phyloP scores from a whole-genome alignment of 2,329 filamentous ascomycete genomes.

The Emericellopsis cladophorae region DNA sequence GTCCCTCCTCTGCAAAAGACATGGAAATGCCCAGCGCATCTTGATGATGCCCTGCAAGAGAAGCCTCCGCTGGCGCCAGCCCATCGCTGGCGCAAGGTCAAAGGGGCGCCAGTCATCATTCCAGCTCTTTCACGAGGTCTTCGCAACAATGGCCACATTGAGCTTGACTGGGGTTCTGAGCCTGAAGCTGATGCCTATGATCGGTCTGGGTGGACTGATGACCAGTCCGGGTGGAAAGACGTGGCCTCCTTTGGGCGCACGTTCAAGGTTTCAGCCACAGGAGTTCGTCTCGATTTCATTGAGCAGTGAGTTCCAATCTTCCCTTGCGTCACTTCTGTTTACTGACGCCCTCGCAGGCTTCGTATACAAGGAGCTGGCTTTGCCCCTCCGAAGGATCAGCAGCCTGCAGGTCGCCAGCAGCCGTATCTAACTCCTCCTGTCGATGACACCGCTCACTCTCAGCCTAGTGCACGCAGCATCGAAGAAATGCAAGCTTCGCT shows the following conservation, averaged over 20 bases:
- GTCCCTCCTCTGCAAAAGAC: conserved; percentile 63
- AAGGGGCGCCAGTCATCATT: conserved; percentile 35
- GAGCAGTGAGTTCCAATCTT: conserved; percentile 32
- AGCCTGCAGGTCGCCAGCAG: conserved; percentile 11
- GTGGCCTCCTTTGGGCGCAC: conserved; percentile 49
- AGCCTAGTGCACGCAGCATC: conserved; percentile 28
- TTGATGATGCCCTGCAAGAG: conserved; percentile 58
- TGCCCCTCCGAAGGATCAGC: conserved; percentile 15
- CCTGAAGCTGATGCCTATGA: conserved; percentile 37
- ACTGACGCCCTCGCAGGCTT: conserved; percentile 12
- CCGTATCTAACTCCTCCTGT: conserved; percentile 12
- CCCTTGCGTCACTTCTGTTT: conserved; percentile 1
- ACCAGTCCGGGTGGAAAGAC: conserved; percentile 42
- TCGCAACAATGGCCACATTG: conserved; percentile 59
- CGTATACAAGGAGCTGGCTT: conserved; percentile 25
- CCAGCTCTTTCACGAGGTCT: conserved; percentile 50
- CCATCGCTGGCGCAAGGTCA: conserved; percentile 49
- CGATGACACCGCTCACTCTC: conserved; percentile 17
- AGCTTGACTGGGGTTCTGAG: conserved; percentile 49
- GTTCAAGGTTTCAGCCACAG: conserved; percentile 50
- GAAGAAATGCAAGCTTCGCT: conserved; percentile 55
- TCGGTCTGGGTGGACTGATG: conserved; percentile 32
- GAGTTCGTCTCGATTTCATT: conserved; percentile 63
- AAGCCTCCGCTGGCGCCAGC: conserved; percentile 47
- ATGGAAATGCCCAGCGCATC: conserved; percentile 84